Base-by-base conservation (phyloP, 2,329 filamentous ascomycete genomes). In the Arachnomyces sp. region DNA sequence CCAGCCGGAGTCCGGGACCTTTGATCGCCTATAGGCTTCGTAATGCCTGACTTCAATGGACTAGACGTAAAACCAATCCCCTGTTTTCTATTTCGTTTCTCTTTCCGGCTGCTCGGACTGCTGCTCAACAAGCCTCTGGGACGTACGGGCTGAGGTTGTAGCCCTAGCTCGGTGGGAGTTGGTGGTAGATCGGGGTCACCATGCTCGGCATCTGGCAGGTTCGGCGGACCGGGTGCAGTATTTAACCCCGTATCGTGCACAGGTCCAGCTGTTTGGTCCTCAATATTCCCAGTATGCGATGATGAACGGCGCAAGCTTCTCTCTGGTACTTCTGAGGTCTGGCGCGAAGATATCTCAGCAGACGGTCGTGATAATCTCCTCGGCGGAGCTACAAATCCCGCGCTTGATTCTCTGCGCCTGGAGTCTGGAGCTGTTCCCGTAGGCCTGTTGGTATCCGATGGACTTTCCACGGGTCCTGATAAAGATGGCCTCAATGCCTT, bases 171-270 rank as follows among this genome's bases (percentile, higher is more conserved):
- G 12, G 63, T 63, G 18, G 65, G 65, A 6, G 64, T 67, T n/a
- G 64, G 63, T 11, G 81, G 82, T 4, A 85, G 66, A 35, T 82
- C 78, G 1, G 80, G 80, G 50, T 84, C 78, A 12, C 69, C 69
- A n/a, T 55, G 47, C 5, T 59, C 59, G 8, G 57, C 21, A 25
- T 5, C 21, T 25, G 21, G 21, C 5, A 25, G 21, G 9, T 25
- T 5, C 5, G 21, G 5, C 21, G 21, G 21, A 25, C 9, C 28
- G 7, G 29, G n/a, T 31, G 17, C 7, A 31, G 8, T 9, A 25
- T 14, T 8, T 38, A 9, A 9, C 21, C 21, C 21, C 21, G 5
- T 5, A 9, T 25, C 21, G 21, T 25, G 9, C 5, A 9, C 14
- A 13, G 17, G 15, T 5, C 3, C 15, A 8, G 17, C 14, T 11